phyloP scores from a whole-genome alignment of 2,329 filamentous ascomycete genomes.

The Trichoderma guizhouense region DNA sequence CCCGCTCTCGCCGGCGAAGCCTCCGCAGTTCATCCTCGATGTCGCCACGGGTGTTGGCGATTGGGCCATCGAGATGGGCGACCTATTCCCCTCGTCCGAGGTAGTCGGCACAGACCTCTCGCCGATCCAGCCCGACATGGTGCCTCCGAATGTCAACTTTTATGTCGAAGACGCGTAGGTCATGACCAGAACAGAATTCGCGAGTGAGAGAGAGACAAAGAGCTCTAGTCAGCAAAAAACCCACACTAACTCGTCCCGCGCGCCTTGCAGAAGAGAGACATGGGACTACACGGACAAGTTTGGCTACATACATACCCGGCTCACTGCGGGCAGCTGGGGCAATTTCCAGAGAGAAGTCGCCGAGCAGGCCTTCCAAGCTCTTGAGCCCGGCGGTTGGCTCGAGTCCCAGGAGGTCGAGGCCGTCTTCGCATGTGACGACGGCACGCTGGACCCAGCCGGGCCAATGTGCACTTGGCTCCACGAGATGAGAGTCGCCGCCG shows the following conservation, averaged over 20 bases:
- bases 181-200: neutral
- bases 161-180: constrained; percentile 50
- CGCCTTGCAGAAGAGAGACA: constrained; percentile 38
- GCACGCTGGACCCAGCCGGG: constrained; percentile 37
- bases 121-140: constrained; percentile 38
- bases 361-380: constrained; percentile 45
- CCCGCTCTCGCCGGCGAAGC: constrained; percentile 24
- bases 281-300: constrained; percentile 54
- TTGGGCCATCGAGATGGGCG: constrained; percentile 44
- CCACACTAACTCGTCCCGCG: neutral
- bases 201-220: constrained; percentile 27
- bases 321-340: constrained; percentile 48
- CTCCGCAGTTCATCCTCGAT: constrained; percentile 33
- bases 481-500: constrained; percentile 39
- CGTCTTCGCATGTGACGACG: constrained; percentile 43
- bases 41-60: constrained; percentile 39
- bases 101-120: constrained; percentile 33
- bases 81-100: constrained; percentile 31
- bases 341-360: constrained; percentile 50
- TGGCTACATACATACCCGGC: constrained; percentile 53
- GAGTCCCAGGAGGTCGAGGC: constrained; percentile 50
- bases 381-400: constrained; percentile 52
- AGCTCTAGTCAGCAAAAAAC: neutral
- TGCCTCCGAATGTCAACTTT: constrained; percentile 54
- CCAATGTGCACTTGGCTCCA: constrained; percentile 40